phyloP scores from a whole-genome alignment of 1,284 basidiomycete species.

The Trichosporon sp. region DNA sequence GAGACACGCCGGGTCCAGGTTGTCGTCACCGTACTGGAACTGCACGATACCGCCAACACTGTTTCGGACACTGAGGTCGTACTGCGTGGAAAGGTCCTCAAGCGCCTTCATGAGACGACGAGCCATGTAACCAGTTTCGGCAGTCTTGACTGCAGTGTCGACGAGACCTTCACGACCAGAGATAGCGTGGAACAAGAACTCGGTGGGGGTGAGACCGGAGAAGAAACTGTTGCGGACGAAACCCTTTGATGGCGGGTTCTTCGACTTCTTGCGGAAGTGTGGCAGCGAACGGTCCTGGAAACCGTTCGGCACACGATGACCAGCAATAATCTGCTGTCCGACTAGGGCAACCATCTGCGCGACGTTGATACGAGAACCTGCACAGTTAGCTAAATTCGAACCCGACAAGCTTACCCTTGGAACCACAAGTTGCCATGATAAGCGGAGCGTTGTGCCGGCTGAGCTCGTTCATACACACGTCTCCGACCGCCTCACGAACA shows the following conservation, averaged over 20 bases:
- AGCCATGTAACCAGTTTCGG: slow-evolving; percentile 99
- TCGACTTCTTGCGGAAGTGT: slow-evolving; percentile 97
- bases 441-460: slow-evolving; percentile 94
- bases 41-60: slow-evolving; percentile 96
- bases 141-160: slow-evolving; percentile 99
- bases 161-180: slow-evolving; percentile 98
- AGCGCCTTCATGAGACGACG: slow-evolving; percentile 98
- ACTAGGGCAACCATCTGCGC: slow-evolving; percentile 99
- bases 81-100: slow-evolving; percentile 95
- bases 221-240: slow-evolving; percentile 99
- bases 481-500: slow-evolving; percentile 93
- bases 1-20: slow-evolving; percentile 91
- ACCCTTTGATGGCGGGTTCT: slow-evolving; percentile 95
- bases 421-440: slow-evolving; percentile 99
- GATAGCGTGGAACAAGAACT: slow-evolving; percentile 98
- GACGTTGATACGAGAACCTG: slow-evolving; percentile 98
- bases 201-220: slow-evolving; percentile 89
- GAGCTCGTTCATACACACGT: slow-evolving; percentile 97
- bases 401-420: slow-evolving; percentile 71
- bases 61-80: slow-evolving; percentile 96
- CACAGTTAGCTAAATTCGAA: slow-evolving; percentile 26
- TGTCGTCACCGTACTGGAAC: slow-evolving; percentile 96
- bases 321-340: slow-evolving; percentile 97
- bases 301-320: slow-evolving; percentile 96
- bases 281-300: slow-evolving; percentile 99